A percentile compares a stretch with the other conserved stretches of the same genome.
Evolutionary conservation across 2,329 filamentous ascomycete species (phyloP).

Genomic region (Paecilomyces dactylethromorphus): DNA sequence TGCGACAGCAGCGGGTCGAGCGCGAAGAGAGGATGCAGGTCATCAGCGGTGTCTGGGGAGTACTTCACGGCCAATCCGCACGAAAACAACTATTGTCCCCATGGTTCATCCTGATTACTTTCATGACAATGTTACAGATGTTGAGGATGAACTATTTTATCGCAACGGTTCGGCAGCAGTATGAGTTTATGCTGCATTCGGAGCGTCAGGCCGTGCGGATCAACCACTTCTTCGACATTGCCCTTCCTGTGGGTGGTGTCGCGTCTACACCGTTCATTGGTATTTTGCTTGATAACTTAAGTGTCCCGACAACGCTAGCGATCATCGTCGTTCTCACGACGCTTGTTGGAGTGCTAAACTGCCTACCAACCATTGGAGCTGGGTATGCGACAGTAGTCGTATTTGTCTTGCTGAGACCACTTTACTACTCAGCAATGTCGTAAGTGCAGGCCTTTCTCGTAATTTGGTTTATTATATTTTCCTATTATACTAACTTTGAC

Average conservation of each 20-base stretch:
- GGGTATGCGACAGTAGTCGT: slow-evolving; percentile 68
- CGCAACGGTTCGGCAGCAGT: slow-evolving; percentile 73
- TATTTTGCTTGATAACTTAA: slow-evolving; percentile 67
- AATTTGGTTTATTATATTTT: no score
- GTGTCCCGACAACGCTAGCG: slow-evolving; percentile 63
- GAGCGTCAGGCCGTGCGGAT: slow-evolving; percentile 57
- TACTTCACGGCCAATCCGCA: slow-evolving; percentile 66
- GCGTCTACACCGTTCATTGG: slow-evolving; percentile 81
- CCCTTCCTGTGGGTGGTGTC: slow-evolving; percentile 74
- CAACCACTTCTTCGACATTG: slow-evolving; percentile 78
- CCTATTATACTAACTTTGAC: neutral
- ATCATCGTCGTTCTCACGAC: slow-evolving; percentile 67
- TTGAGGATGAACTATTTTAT: slow-evolving; percentile 84
- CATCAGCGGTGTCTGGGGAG: slow-evolving; percentile 74
- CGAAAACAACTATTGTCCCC: slow-evolving; percentile 66
- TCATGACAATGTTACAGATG: slow-evolving; percentile 70
- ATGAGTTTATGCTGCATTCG: slow-evolving; percentile 65
- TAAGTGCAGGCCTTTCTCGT: slow-evolving; percentile 26
- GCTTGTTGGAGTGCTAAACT: slow-evolving; percentile 67
- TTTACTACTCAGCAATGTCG: slow-evolving; percentile 87
- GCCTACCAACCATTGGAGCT: slow-evolving; percentile 59
- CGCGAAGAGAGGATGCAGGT: slow-evolving; percentile 63
- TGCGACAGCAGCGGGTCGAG: slow-evolving; percentile 50
- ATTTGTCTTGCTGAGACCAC: slow-evolving; percentile 80
- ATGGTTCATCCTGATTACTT: slow-evolving; percentile 77